Evolutionary conservation across 176 grass and related monocot species (phyloP), one percentile per base, ranked within the genome.

Genomic region (Poa annua): DNA sequence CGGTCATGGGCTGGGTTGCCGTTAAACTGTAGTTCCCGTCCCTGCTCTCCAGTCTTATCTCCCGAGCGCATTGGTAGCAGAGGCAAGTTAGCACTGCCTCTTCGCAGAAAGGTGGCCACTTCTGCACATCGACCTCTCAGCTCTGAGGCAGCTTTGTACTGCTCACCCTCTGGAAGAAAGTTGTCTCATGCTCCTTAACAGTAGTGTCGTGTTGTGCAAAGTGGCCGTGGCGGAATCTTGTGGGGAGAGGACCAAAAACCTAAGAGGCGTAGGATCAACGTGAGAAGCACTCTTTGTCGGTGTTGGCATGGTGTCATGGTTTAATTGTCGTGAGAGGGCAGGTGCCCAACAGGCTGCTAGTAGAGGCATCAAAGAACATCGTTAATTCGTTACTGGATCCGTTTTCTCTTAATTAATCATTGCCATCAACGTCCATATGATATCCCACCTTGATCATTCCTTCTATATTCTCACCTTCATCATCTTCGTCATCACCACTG

Each of bases 401-500:
- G 19, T 74, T 74, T 25, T 32, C 44, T 50, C 45, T 51, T 16
- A 50, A 17, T 72, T 72, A 21, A 74, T 74, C 7, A 15, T 51
- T 74, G 24, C 45, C 71, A 50, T 10, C 7, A 74, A 74, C 22
- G 50, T 51, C 70, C 45, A 50, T 74, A 25, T 51, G 11, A 33
- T 52, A 33, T 29, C 16, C 71, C 8, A 19, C 44, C 29, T 17
- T 52, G 71, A 41, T 33, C 16, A 26, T 74, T 52, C 44, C 45
- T 52, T 52, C 47, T 74, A 16, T 10, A 20, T 74, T 52, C 71
- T 32, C 44, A 73, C 7, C 45, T 49, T 49, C 44, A 73, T 73
- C 24, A 49, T 73, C 42, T 73, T 71, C 20, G 22, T 32, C 45
- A 52, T 74, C 47, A 74, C 71, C 71, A 74, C 15, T 52, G 71